phyloP scores from a whole-genome alignment of 2,329 filamentous ascomycete species.

The Aspergillus melleus region DNA sequence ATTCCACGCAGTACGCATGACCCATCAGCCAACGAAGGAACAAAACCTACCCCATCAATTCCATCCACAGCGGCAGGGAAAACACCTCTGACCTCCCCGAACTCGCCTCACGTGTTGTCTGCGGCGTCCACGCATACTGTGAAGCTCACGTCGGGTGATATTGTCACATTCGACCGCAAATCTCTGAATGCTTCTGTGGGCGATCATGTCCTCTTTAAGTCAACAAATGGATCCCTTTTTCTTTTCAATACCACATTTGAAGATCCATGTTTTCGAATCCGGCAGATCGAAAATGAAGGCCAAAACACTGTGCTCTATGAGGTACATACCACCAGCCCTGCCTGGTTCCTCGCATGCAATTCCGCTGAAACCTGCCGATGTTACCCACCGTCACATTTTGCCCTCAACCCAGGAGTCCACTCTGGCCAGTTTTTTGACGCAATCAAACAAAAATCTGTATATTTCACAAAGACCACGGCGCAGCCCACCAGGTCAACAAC shows the following conservation, averaged over 20 bases:
- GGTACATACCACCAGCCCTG: background rate
- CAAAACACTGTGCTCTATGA: too few relatives aligned
- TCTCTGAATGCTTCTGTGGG: background rate
- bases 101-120: background rate
- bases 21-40: background rate
- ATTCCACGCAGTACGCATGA: background rate
- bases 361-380: background rate
- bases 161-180: background rate
- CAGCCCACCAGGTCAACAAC: background rate
- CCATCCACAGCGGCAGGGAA: background rate
- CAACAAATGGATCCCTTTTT: too few relatives aligned
- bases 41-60: background rate
- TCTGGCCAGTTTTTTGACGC: background rate
- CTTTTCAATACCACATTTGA: too few relatives aligned
- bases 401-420: slow-evolving; percentile 2
- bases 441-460: background rate
- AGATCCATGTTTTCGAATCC: too few relatives aligned
- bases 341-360: background rate
- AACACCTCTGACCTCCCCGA: background rate
- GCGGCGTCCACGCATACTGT: background rate
- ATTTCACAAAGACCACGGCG: background rate
- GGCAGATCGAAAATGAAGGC: too few relatives aligned
- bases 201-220: background rate
- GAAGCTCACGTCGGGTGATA: background rate
- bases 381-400: slow-evolving; percentile 1